These are phyloP conservation scores for Antarctomyces pellizariae DNA, from an alignment of 495 filamentous ascomycete genomes.

Conservation along the genomic window DNA sequence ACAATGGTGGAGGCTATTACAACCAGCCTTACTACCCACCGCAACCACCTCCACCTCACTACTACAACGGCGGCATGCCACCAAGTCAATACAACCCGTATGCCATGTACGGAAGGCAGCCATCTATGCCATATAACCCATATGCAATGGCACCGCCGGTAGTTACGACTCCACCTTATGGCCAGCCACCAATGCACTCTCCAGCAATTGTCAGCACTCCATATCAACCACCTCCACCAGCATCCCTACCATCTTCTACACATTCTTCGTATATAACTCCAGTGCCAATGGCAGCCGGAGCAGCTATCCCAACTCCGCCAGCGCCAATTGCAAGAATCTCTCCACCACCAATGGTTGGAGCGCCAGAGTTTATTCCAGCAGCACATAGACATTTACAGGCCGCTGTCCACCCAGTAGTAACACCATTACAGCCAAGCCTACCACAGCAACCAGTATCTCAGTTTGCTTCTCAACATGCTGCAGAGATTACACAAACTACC, in stretches of 20 bases:
- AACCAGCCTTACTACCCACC: conserved; percentile 15
- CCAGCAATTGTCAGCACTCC: conserved; percentile 17
- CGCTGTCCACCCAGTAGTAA: too few species aligned
- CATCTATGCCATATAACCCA: too few species aligned
- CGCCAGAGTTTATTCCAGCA: too few species aligned
- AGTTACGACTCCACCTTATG: conserved; percentile 19
- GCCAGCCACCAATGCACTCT: conserved; percentile 19
- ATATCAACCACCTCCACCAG: conserved; percentile 17
- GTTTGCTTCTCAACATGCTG: too few species aligned
- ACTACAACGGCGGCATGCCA: conserved; percentile 17
- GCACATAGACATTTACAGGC: too few species aligned
- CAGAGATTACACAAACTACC: too few species aligned
- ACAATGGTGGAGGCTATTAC: conserved; percentile 15
- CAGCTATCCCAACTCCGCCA: neutral
- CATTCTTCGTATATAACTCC: conserved; percentile 20
- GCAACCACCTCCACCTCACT: conserved; percentile 18
- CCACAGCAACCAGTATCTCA: too few species aligned
- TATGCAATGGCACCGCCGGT: too few species aligned
- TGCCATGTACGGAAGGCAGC: conserved; percentile 14
- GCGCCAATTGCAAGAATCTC: conserved; percentile 6
- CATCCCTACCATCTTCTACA: conserved; percentile 17
- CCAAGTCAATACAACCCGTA: conserved; percentile 18
- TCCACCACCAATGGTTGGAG: too few species aligned
- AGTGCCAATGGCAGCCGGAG: conserved; percentile 17
- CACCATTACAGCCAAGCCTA: too few species aligned